phyloP scores from a whole-genome alignment of 1,284 basidiomycete species.

The Apiotrichum montevideense region DNA sequence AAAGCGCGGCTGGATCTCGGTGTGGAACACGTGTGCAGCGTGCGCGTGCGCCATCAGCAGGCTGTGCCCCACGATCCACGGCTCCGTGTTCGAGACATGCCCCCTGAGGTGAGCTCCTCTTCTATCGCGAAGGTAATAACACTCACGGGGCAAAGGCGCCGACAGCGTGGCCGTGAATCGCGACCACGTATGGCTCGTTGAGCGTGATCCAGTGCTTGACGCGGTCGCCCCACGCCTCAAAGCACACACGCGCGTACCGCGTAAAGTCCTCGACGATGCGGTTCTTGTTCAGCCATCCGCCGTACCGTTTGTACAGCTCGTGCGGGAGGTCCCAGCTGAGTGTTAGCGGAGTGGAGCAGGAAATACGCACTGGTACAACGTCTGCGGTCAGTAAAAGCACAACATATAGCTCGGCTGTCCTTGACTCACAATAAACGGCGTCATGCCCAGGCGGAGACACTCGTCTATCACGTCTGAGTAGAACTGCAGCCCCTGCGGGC shows the following conservation, averaged over 20 bases:
- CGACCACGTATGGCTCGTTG: slow-evolving; percentile 68
- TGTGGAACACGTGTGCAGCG: slow-evolving; percentile 59
- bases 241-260: slow-evolving; percentile 63
- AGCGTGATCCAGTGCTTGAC: slow-evolving; percentile 63
- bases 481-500: slow-evolving; percentile 57
- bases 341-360: too few species aligned
- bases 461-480: slow-evolving; percentile 23
- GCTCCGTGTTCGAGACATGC: slow-evolving; percentile 60
- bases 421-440: slow-evolving; percentile 53
- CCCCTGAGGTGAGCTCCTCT: slow-evolving; percentile 12
- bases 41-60: slow-evolving; percentile 64
- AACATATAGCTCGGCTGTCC: slow-evolving; percentile 46
- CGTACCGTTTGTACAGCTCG: slow-evolving; percentile 62
- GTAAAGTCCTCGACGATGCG: slow-evolving; percentile 60
- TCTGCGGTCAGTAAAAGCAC: slow-evolving; percentile 46
- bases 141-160: slow-evolving; percentile 16
- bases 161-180: slow-evolving; percentile 57
- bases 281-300: slow-evolving; percentile 58
- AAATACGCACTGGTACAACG: slow-evolving; percentile 55
- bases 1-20: slow-evolving; percentile 51
- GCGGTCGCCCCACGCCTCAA: slow-evolving; percentile 64
- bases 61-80: slow-evolving; percentile 66
- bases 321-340: slow-evolving; percentile 64
- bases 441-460: slow-evolving; percentile 52
- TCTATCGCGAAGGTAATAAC: too few species aligned